Percentiles rank a stretch among this genome's conserved stretches.
phyloP scores from a whole-genome alignment of 805 yeast species.

The Ogataea trehaloabstinens region DNA sequence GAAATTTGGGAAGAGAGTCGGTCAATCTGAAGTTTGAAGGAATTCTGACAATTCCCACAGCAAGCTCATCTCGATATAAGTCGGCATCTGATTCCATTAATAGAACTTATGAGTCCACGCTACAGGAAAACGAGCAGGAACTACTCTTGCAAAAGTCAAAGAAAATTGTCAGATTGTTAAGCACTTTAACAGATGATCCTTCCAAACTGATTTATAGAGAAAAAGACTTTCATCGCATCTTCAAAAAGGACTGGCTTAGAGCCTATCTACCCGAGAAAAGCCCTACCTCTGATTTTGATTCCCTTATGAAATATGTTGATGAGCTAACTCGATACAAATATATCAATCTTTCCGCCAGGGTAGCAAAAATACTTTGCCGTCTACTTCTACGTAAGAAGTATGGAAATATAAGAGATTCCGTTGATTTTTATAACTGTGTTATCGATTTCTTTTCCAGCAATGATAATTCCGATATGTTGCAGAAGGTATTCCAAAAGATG shows the following conservation, averaged over 20 bases:
- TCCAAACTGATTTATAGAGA: slow-evolving; percentile 8
- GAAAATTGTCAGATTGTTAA: slow-evolving; percentile 8
- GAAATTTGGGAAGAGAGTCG: too few species aligned
- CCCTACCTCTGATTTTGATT: slow-evolving; percentile 4
- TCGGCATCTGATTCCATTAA: neutral
- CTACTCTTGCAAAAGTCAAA: slow-evolving; percentile 9
- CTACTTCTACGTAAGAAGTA: slow-evolving; percentile 8
- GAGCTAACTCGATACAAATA: slow-evolving; percentile 17
- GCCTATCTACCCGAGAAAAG: slow-evolving; percentile 8
- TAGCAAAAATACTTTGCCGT: slow-evolving; percentile 13
- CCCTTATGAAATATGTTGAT: slow-evolving; percentile 10
- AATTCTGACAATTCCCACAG: neutral
- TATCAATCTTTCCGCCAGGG: slow-evolving; percentile 14
- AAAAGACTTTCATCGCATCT: slow-evolving; percentile 11
- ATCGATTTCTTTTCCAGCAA: slow-evolving; percentile 38
- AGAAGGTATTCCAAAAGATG: slow-evolving; percentile 41
- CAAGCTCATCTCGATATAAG: neutral
- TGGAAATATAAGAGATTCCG: slow-evolving; percentile 4
- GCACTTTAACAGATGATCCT: slow-evolving; percentile 9
- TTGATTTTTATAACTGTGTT: slow-evolving; percentile 14
- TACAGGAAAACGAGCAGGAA: slow-evolving; percentile 4
- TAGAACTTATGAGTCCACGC: slow-evolving; percentile 3
- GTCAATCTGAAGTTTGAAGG: neutral
- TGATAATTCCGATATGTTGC: slow-evolving; percentile 40
- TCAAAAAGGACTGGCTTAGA: slow-evolving; percentile 15